Evolutionary conservation across 2,329 filamentous ascomycete genomes (phyloP), one percentile per base, ranked within the genome.

Genomic region (Paraphoma chrysanthemicola): DNA sequence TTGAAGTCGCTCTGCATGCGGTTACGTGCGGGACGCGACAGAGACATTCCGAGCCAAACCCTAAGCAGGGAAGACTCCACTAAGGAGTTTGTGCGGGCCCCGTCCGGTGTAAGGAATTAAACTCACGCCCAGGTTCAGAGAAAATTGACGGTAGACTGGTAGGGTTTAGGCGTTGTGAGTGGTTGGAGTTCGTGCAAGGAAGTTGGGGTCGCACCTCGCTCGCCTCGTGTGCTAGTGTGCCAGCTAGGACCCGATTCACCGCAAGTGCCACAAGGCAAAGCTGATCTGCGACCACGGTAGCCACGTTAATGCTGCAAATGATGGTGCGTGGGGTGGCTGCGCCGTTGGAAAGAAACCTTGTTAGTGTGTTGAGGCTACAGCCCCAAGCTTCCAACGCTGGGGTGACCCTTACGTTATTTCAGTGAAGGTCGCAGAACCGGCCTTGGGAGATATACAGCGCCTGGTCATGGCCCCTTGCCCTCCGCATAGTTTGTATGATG

Each of bases 261-360:
- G 62, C 52, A 59, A 55, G 55, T 44, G 56, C 58, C 57, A 64
- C 63, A 62, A 56, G 49, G 56, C 62, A 57, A 56, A 59, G 46
- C 57, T 67, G 73, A 76, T 74, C 70, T 74, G 63, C 73, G 46
- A 60, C 66, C 62, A 69, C 63, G 67, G 66, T 61, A 67, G 23
- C 66, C 66, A 72, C 69, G 68, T 69, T 69, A 53, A 42, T 51
- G 54, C 59, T 62, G 58, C 54, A 60, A 57, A 59, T 44, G 56
- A 56, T 36, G 60, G 51, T 54, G 62, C 65, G 65, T 71, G 67
- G 67, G 66, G 63, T 64, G 63, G 64, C 52, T 63, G 68, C 60
- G 59, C 67, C 66, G 68, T 67, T 69, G 56, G 57, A 14, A 46
- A 57, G 54, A 30, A 48, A 50, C 56, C 67, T 62, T 59, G 63